Evolutionary conservation across 768 basidiomycete genomes (phyloP), one percentile per base, ranked within the genome.

Genomic region (Scleroderma bovista): DNA sequence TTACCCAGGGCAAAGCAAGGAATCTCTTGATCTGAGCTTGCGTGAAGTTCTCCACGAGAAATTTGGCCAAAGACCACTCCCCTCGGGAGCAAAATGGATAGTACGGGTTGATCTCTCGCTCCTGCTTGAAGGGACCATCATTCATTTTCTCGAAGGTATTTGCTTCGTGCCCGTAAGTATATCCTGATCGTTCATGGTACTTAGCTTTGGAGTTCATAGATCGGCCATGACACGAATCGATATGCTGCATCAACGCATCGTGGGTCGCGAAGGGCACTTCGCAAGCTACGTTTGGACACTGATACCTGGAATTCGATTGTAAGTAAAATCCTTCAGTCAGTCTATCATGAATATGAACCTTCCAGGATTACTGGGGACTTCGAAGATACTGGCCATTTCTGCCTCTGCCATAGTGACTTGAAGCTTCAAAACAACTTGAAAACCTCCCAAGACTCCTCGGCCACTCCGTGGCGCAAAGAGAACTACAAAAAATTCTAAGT

Each of bases 11-110:
- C 16, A 47, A 34, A 19, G 31, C 22, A 5, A 47, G 32, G 23
- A 47, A 47, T 11, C 46, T 5, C 8, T 47, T 34, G 8, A 47
- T 47, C 24, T 47, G 17, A 47, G 17, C 33, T 38, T 47, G 46
- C 3, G 3, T 47, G 17, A 47, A 17, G 26, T 29, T 47, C n/a
- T 47, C 46, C 17, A 29, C 9, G 26, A 29, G 26, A 29, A 29
- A 29, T 9, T 29, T 29, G 26, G 26, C 26, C 9, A 29, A 17
- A 36, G 34, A 36, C 34, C 34, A 36, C 15, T 36, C 34, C 6
- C 9, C 34, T 36, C 15, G 34, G 34, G 34, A 36, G 9, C 17
- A 17, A 13, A 36, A 36, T 36, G 34, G 13, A 36, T 29, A 9
- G 26, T 29, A 29, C 26, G 9, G 4, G 26, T 29, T 29, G 9